These are phyloP conservation scores for Cutaneotrichosporon dermatis DNA, from an alignment of 1,284 basidiomycete species.

Conservation along the genomic window DNA sequence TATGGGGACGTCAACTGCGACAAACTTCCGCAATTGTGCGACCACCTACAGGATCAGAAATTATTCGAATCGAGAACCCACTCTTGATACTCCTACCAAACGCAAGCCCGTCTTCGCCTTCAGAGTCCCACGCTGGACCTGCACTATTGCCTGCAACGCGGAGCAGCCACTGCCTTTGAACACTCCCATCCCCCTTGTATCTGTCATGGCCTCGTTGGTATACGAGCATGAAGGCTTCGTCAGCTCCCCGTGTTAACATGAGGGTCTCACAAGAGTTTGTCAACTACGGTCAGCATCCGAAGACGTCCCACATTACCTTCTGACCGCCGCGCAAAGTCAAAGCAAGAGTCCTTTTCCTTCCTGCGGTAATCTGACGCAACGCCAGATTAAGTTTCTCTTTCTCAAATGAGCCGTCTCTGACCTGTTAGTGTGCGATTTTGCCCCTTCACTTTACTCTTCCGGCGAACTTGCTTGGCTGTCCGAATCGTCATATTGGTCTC, in stretches of 20 bases:
- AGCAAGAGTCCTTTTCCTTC: neutral
- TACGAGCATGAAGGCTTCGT: slow-evolving; percentile 22
- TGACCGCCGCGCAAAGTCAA: slow-evolving; percentile 11
- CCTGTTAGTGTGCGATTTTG: no score
- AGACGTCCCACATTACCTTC: neutral
- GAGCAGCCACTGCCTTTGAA: slow-evolving; percentile 37
- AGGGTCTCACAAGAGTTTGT: neutral
- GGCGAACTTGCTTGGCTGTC: slow-evolving; percentile 14
- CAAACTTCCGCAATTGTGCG: slow-evolving; percentile 18
- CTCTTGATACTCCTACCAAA: slow-evolving; percentile 37
- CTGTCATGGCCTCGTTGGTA: slow-evolving; percentile 22
- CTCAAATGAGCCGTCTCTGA: slow-evolving; percentile 3
- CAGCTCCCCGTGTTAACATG: neutral
- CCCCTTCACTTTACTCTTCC: no score
- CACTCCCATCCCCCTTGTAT: slow-evolving; percentile 18
- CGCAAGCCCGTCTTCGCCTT: slow-evolving; percentile 30
- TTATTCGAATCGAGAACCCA: slow-evolving; percentile 7
- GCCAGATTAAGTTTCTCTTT: slow-evolving; percentile 7
- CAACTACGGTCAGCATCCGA: neutral
- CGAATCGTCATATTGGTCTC: slow-evolving; percentile 9
- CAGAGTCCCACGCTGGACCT: slow-evolving; percentile 32
- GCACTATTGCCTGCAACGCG: slow-evolving; percentile 25
- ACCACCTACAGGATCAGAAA: slow-evolving; percentile 18
- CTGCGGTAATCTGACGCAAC: neutral
- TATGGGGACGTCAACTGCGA: no score